These are phyloP conservation scores for Prunus yedoensis DNA, from an alignment of 331 rosid species.

Conservation along the genomic window DNA sequence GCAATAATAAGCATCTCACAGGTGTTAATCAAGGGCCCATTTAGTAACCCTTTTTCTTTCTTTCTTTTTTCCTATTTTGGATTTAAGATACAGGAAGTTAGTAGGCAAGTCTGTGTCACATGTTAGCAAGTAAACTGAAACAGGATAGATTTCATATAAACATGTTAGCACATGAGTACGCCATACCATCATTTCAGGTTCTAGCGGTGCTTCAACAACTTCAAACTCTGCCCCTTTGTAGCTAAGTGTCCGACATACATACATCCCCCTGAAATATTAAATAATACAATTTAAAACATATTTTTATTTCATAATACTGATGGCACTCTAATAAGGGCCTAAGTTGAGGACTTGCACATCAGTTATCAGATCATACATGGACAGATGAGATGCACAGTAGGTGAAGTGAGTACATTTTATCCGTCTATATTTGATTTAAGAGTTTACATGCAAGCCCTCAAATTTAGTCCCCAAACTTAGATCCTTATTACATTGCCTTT, in stretches of 20 bases:
- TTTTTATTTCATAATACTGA: slow-evolving; percentile 4
- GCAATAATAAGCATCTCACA: too few relatives aligned
- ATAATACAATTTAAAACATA: background rate
- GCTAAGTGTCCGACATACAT: slow-evolving; percentile 94
- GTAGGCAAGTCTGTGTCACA: too few relatives aligned
- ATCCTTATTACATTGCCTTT: background rate
- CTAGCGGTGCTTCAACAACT: slow-evolving; percentile 85
- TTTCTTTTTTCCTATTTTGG: too few relatives aligned
- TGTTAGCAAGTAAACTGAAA: too few relatives aligned
- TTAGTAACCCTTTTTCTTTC: too few relatives aligned
- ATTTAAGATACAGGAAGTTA: too few relatives aligned
- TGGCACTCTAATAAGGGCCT: background rate
- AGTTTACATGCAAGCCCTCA: background rate
- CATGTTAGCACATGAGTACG: slow-evolving; percentile 21
- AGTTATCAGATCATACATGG: background rate
- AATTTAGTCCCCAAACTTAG: slow-evolving; percentile 10
- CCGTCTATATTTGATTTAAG: background rate
- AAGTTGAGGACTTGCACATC: slow-evolving; percentile 10
- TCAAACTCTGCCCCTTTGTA: slow-evolving; percentile 90
- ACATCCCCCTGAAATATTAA: slow-evolving; percentile 84
- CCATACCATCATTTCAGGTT: slow-evolving; percentile 89
- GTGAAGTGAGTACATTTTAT: background rate
- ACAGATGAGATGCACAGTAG: background rate
- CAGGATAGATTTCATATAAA: background rate
- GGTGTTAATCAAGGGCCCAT: too few relatives aligned